Conservation (phyloP, 306 rosid genomes). For the Macrotyloma uniflorum region DNA sequence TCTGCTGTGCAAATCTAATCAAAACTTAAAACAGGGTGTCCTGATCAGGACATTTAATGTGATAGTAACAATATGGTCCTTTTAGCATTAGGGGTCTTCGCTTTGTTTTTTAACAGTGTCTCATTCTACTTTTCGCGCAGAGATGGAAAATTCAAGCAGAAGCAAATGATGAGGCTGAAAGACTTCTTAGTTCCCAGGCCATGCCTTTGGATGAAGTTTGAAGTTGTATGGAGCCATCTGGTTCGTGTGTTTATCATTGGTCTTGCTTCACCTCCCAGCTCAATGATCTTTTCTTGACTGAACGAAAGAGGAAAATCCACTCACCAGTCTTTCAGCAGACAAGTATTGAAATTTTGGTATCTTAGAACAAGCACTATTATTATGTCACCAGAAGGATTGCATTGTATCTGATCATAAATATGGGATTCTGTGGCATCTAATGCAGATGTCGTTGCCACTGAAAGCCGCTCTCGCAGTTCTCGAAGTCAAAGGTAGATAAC, state of each 20-base stretch:
- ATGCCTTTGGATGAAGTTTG: slow-evolving; percentile 56
- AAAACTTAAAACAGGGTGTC: neutral
- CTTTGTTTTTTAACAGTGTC: neutral
- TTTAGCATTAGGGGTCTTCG: neutral
- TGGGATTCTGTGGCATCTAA: slow-evolving; percentile 33
- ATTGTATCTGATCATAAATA: slow-evolving; percentile 24
- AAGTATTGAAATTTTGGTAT: slow-evolving; percentile 26
- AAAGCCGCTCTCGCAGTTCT: neutral
- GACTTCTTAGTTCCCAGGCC: slow-evolving; percentile 79
- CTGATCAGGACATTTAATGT: neutral
- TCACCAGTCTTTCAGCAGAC: slow-evolving; percentile 26
- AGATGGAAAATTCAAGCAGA: slow-evolving; percentile 85
- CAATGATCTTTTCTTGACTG: slow-evolving; percentile 34
- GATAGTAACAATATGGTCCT: slow-evolving; percentile 11
- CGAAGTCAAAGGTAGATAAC: neutral
- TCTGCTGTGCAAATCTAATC: neutral
- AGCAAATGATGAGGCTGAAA: slow-evolving; percentile 95
- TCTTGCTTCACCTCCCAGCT: slow-evolving; percentile 29
- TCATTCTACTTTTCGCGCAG: slow-evolving; percentile 44
- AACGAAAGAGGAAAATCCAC: slow-evolving; percentile 23
- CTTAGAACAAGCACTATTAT: neutral
- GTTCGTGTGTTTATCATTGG: slow-evolving; percentile 2
- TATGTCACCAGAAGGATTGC: slow-evolving; percentile 25
- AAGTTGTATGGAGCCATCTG: slow-evolving; percentile 25
- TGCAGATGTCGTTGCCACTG: slow-evolving; percentile 26